phyloP scores from a whole-genome alignment of 768 basidiomycete species.

The Hygrocybe punicea region DNA sequence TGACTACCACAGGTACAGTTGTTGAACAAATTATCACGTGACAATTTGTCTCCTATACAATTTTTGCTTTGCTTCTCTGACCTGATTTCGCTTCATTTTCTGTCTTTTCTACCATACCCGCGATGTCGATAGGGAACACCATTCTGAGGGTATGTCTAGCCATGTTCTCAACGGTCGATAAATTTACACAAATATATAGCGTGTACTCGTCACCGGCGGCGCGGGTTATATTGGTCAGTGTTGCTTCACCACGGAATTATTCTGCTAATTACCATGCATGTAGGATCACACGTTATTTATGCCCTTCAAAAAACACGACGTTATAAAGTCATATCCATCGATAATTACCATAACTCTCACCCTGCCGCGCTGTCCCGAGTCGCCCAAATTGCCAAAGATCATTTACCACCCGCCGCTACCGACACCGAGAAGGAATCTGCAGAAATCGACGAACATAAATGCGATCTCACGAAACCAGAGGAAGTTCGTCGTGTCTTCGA shows the following conservation, averaged over 20 bases:
- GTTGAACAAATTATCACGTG: not conserved
- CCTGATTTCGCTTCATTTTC: not conserved
- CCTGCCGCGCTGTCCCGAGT: slow-evolving; percentile 72
- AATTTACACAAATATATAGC: slow-evolving; percentile 34
- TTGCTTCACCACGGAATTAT: slow-evolving; percentile 17
- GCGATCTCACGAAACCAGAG: slow-evolving; percentile 71
- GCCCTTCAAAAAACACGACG: slow-evolving; percentile 78
- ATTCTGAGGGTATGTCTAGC: slow-evolving; percentile 47
- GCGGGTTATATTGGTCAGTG: slow-evolving; percentile 83
- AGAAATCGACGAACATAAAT: slow-evolving; percentile 63
- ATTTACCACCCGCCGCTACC: slow-evolving; percentile 63
- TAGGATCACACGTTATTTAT: slow-evolving; percentile 93
- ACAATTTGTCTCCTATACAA: not conserved
- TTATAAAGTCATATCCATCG: slow-evolving; percentile 91
- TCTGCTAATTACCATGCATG: slow-evolving; percentile 12
- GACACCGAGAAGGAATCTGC: slow-evolving; percentile 68
- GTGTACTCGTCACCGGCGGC: slow-evolving; percentile 71
- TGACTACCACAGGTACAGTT: no score
- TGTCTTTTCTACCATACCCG: not conserved
- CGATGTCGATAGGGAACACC: slow-evolving; percentile 10
- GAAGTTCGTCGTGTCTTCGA: slow-evolving; percentile 78
- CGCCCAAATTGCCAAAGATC: slow-evolving; percentile 71
- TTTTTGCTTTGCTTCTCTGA: not conserved
- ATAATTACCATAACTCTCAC: slow-evolving; percentile 93
- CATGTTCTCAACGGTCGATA: slow-evolving; percentile 7